A percentile compares a stretch with the other conserved stretches of the same genome.
Evolutionary conservation across 2,329 filamentous ascomycete genomes (phyloP).

Genomic region (Hymenoscyphus salicellus): DNA sequence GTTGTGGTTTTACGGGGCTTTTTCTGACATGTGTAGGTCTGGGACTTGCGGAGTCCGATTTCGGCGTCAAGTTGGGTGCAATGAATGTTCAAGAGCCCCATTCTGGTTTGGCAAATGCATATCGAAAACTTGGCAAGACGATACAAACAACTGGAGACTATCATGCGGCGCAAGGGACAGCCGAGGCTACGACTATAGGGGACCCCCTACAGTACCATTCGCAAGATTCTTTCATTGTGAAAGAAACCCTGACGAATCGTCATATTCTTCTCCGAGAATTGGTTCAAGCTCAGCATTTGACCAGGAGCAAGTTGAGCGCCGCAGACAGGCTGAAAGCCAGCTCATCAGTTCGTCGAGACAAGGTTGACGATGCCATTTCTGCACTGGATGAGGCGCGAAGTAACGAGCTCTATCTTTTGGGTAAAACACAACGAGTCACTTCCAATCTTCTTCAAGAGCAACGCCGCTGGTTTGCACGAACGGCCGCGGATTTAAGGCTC

Average conservation of each 20-base stretch:
- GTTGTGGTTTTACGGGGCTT: not conserved
- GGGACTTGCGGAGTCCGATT: conserved; percentile 86
- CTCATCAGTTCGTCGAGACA: conserved; percentile 84
- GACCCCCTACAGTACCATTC: conserved; percentile 95
- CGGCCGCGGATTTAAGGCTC: conserved; percentile 75
- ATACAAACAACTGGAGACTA: conserved; percentile 93
- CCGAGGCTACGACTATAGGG: conserved; percentile 89
- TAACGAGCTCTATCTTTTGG: conserved; percentile 75
- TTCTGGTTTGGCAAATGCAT: conserved; percentile 80
- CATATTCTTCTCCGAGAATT: conserved; percentile 95
- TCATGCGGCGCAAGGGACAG: conserved; percentile 93
- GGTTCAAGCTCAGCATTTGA: conserved; percentile 81
- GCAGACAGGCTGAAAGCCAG: conserved; percentile 85
- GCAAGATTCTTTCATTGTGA: conserved; percentile 93
- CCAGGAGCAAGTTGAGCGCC: conserved; percentile 76
- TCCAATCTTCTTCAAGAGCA: conserved; percentile 84
- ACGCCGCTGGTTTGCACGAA: conserved; percentile 85
- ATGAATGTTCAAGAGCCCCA: conserved; percentile 92
- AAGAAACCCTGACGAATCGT: conserved; percentile 95
- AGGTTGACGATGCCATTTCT: conserved; percentile 95
- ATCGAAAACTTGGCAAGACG: conserved; percentile 90
- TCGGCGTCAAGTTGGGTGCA: conserved; percentile 82
- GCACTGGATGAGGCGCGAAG: conserved; percentile 82
- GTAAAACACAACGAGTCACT: conserved; percentile 87
- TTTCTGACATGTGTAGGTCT: conserved; percentile 61